Evolutionary conservation across 2,329 filamentous ascomycete species (phyloP).

Genomic region (Fusarium goolgardi): DNA sequence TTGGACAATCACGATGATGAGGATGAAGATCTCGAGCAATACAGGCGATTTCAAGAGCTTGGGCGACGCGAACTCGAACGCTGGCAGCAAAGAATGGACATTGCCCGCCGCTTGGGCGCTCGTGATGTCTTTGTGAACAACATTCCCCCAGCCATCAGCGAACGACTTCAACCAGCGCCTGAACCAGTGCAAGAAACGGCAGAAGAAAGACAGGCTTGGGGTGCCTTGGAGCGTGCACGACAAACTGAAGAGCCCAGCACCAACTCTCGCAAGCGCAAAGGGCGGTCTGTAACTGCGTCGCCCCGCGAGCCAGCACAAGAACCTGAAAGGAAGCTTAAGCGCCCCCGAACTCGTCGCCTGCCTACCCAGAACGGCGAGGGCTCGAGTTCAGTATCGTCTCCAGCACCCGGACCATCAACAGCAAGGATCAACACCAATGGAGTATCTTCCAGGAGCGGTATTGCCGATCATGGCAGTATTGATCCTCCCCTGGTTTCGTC

Average conservation of each 20-base stretch:
- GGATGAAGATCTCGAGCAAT: conserved; percentile 77
- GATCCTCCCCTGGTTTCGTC: conserved; percentile 87
- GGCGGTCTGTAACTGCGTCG: conserved; percentile 75
- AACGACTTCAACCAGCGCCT: conserved; percentile 68
- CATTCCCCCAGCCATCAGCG: conserved; percentile 67
- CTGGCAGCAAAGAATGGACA: conserved; percentile 86
- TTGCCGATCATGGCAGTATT: conserved; percentile 50
- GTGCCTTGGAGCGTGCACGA: conserved; percentile 86
- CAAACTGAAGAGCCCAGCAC: conserved; percentile 69
- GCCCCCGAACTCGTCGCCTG: conserved; percentile 81
- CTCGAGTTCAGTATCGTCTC: conserved; percentile 56
- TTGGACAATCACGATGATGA: conserved; percentile 61
- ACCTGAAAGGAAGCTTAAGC: conserved; percentile 86
- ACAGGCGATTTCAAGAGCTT: conserved; percentile 64
- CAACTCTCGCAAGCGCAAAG: conserved; percentile 77
- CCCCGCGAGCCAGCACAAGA: conserved; percentile 75
- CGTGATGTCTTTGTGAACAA: conserved; percentile 76
- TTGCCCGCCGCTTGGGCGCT: conserved; percentile 83
- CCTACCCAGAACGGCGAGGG: conserved; percentile 60
- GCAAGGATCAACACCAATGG: conserved; percentile 39
- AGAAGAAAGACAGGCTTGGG: conserved; percentile 89
- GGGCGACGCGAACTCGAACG: conserved; percentile 72
- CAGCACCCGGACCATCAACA: conserved; percentile 48
- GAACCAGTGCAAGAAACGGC: conserved; percentile 73
- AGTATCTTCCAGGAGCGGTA: conserved; percentile 42